Evolutionary conservation across 2,329 filamentous ascomycete genomes (phyloP), one percentile per base, ranked within the genome.

Genomic region (Sclerotiophoma versabilis): DNA sequence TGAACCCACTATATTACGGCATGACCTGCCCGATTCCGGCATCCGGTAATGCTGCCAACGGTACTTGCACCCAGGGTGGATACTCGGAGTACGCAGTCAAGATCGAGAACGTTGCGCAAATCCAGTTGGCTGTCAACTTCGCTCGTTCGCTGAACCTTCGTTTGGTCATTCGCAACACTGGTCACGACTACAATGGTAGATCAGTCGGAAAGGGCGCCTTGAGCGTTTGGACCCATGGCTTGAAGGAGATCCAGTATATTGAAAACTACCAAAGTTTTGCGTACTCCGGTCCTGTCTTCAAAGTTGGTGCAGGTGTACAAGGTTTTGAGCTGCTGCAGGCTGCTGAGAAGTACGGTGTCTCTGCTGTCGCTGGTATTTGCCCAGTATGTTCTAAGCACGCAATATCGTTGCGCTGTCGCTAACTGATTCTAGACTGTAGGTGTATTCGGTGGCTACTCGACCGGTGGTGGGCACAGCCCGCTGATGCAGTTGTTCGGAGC

Each of bases 391-490:
- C 3, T 10, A n/a, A 4, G 2, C 11, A 4, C n/a, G 12, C 11
- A 9, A n/a, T 12, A 5, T 14, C 19, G 14, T 23, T 2, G 6
- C 4, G 2, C 6, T 8, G 19, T 5, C 25, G 15, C 44, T 59
- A 25, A 59, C 25, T 9, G 9, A 4, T 7, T n/a, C 4, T 22
- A 59, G 26, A 81, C 77, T 1, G 81, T 86, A 9, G 83, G 83
- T n/a, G 71, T 83, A 59, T 75, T 51, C n/a, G 71, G 71, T 33
- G 70, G 76, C 10, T 79, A 73, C 59, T 64, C 70, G 19, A 62
- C 67, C 2, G 82, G 81, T 2, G 84, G 82, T 22, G 84, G 84
- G 0, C 82, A 86, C 67, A 80, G 77, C 11, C 82, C 82, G 2
- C 62, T 86, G 27, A 79, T 79, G 41, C 76, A 76, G 47, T 65